Evolutionary conservation across 352 stramenopile genomes (phyloP).

Genomic region (Saprolegnia parasitica): DNA sequence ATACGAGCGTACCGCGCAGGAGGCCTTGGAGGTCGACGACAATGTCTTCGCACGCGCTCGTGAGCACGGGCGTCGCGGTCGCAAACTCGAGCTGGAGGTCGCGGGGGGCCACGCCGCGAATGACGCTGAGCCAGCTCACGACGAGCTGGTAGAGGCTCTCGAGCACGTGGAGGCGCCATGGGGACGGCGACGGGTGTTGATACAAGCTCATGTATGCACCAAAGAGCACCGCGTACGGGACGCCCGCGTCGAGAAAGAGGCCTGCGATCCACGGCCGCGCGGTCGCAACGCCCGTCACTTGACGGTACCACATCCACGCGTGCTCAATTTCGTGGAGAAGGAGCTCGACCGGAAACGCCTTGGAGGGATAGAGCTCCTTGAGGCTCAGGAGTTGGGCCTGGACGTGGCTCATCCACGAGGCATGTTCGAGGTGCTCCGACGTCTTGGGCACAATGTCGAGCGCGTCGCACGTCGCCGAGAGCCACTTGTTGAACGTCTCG

Average conservation of each 20-base stretch:
- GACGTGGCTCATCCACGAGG: conserved; percentile 24
- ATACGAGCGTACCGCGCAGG: conserved; percentile 46
- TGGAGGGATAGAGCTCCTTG: conserved; percentile 19
- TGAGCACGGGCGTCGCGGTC: conserved; percentile 67
- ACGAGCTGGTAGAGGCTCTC: conserved; percentile 70
- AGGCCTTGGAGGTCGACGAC: conserved; percentile 77
- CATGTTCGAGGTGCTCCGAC: conserved; percentile 37
- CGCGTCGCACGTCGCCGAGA: conserved; percentile 36
- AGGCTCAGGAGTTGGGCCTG: conserved; percentile 17
- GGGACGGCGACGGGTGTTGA: conserved; percentile 45
- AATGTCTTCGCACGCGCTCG: conserved; percentile 72
- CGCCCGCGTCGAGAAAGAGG: conserved; percentile 78
- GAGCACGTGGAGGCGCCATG: conserved; percentile 77
- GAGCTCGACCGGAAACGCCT: conserved; percentile 69
- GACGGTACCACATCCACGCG: conserved; percentile 72
- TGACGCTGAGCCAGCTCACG: conserved; percentile 77
- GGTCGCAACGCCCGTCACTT: conserved; percentile 53
- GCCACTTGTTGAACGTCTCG: conserved; percentile 31
- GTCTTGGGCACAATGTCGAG: conserved; percentile 41
- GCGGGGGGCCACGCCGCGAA: conserved; percentile 24
- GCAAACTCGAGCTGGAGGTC: conserved; percentile 58
- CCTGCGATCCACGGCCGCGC: conserved; percentile 75
- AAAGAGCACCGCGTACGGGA: conserved; percentile 65
- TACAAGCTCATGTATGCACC: conserved; percentile 81
- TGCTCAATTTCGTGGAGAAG: conserved; percentile 69